Base-by-base conservation (phyloP, 192 early-diverging fungal genomes). In the Backusella parvicylindrica region DNA sequence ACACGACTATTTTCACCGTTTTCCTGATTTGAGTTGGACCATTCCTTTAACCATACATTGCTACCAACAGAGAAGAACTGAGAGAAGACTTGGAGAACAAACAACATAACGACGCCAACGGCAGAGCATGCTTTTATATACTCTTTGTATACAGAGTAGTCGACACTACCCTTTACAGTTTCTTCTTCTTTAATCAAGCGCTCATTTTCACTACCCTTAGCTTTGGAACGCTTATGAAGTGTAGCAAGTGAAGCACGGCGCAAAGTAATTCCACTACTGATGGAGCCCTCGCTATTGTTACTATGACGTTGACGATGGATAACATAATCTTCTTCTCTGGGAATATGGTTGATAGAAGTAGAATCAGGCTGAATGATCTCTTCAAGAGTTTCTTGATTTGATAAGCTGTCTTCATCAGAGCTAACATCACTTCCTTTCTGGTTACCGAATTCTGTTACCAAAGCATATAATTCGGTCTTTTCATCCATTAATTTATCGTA, bases 101-200 rank as follows among this genome's bases (percentile, higher is more conserved):
- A 49, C 76, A 92, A 95, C 23, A 90, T 13, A 38, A 74, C 56
- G 1, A 95, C 89, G 33, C 80, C 84, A 26, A 65, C 38, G 56
- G 84, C 41, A 0, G 91, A 91, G 60, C 95, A 97, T 0, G 94
- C 89, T 67, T 91, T 86, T 38, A 90, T 86, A 78, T 99, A 99
- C 1, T 91, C 85, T 28, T 75, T 73, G 74, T 99, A 99, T 0
- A 95, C 95, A 32, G 78, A 76, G 84, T 87, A 90, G 47, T 89
- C 83, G 6, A 99, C 96, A 30, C 85, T 87, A 21, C 97, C 97
- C 71, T 93, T 89, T 30, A 89, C 92, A 73, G 87, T 91, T 65
- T 93, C 90, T 83, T 99, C 97, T 23, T 90, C 88, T 0, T 87
- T 83, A 68, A 94, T 96, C 26, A 98, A 79, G 26, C 78, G 81